Percentiles rank a stretch among this genome's conserved stretches.
Evolutionary conservation across 352 stramenopile species (phyloP).

Genomic region (Pythium sukuiense): DNA sequence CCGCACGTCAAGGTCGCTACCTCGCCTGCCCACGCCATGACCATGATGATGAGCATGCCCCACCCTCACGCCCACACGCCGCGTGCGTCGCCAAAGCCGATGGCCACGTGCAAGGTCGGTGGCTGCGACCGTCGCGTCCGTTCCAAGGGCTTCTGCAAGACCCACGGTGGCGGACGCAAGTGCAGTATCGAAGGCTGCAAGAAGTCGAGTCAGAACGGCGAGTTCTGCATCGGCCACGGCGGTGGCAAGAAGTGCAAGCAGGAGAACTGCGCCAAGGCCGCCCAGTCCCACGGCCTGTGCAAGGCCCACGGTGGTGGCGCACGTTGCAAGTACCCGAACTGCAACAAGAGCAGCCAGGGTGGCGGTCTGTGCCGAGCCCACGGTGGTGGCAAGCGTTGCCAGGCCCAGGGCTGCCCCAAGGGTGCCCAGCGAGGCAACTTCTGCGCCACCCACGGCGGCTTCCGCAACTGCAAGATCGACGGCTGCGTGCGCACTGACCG

Average conservation of each 20-base stretch:
- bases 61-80: slow-evolving; percentile 30
- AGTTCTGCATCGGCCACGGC: slow-evolving; percentile 87
- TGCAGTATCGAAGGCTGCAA: slow-evolving; percentile 86
- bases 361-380: slow-evolving; percentile 76
- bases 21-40: slow-evolving; percentile 31
- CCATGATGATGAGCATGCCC: slow-evolving; percentile 34
- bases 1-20: slow-evolving; percentile 36
- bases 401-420: slow-evolving; percentile 71
- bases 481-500: slow-evolving; percentile 81
- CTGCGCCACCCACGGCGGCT: slow-evolving; percentile 80
- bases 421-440: slow-evolving; percentile 85
- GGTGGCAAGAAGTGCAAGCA: slow-evolving; percentile 88
- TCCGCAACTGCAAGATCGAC: slow-evolving; percentile 87
- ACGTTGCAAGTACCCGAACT: slow-evolving; percentile 81
- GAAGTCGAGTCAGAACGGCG: slow-evolving; percentile 85
- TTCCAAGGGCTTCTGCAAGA: slow-evolving; percentile 88
- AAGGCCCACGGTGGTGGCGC: slow-evolving; percentile 83
- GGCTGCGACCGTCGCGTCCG: slow-evolving; percentile 65
- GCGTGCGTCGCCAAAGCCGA: slow-evolving; percentile 47
- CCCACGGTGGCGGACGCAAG: slow-evolving; percentile 77
- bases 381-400: slow-evolving; percentile 79
- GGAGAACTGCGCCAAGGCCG: slow-evolving; percentile 77
- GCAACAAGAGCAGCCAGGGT: slow-evolving; percentile 82
- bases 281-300: slow-evolving; percentile 82
- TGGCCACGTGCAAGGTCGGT: slow-evolving; percentile 62